Evolutionary conservation across 805 yeast species (phyloP), one percentile per base, ranked within the genome.

Genomic region (Saccharomycopsis lassenensis): DNA sequence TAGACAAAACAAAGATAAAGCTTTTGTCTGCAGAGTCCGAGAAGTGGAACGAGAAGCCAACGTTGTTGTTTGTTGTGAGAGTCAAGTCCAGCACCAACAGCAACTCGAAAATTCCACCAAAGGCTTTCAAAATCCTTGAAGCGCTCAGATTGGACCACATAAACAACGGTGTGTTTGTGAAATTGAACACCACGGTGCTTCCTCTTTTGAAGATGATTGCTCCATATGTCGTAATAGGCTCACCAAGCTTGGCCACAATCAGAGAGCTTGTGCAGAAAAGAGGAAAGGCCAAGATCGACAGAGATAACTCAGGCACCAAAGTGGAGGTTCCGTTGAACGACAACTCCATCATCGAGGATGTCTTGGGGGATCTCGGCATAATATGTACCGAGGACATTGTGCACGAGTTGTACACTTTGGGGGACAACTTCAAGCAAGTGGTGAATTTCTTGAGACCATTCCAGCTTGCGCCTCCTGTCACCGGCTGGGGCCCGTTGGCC

Each of bases 361-460:
- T 65, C 49, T 64, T 82, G 44, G 78, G 78, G 27, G 81, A 77
- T 6, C 60, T 63, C 37, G 86, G 89, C 20, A 61, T 78, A 42
- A 74, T 82, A 45, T 82, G 93, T 71, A 69, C 79, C 14, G 91
- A 82, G 61, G 93, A 82, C 58, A 64, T 82, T 39, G 71, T 82
- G 37, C 84, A 77, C 51, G 89, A 81, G 58, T 65, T 82, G 36
- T 64, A 62, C 15, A 55, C 74, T 12, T 50, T 79, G 47, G 81
- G 85, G 14, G 83, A 73, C 18, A 59, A 67, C 43, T 82, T 82
- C 62, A 72, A 74, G 48, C 57, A 57, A 20, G 72, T 74, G 40
- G 62, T 69, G 41, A 62, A 65, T 48, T 81, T 84, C 66, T 54
- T 82, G 49, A 65, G 69, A 41, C 91, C 93, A 25, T 80, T 82